These are phyloP conservation scores for Exserohilum rostratum DNA, from an alignment of 2,329 filamentous ascomycete species.

Conservation along the genomic window DNA sequence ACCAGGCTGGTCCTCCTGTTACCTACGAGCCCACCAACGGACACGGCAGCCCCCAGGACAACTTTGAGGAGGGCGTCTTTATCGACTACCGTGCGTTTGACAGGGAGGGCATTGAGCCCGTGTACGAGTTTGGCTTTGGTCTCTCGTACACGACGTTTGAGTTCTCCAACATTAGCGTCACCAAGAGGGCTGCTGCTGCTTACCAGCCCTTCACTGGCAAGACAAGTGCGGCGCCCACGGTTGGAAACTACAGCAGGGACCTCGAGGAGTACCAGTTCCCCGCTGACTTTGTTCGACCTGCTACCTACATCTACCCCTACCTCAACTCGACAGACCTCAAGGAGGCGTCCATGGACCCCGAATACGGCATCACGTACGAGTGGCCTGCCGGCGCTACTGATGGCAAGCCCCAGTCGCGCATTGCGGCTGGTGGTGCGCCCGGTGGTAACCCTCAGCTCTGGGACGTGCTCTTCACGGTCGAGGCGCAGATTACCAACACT, in stretches of 20 bases:
- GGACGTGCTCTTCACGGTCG: constrained; percentile 71
- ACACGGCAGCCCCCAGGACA: constrained; percentile 67
- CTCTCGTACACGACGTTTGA: constrained; percentile 80
- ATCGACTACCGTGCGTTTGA: constrained; percentile 85
- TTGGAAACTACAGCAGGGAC: constrained; percentile 69
- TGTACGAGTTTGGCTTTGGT: constrained; percentile 83
- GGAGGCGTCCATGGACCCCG: constrained; percentile 62
- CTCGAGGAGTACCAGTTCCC: constrained; percentile 73
- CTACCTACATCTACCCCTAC: constrained; percentile 72
- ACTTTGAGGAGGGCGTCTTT: constrained; percentile 79
- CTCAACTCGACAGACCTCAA: constrained; percentile 67
- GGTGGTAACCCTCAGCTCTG: constrained; percentile 69
- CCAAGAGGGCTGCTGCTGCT: constrained; percentile 55
- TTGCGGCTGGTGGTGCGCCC: constrained; percentile 68
- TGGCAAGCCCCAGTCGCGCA: constrained; percentile 62
- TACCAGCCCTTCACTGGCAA: constrained; percentile 68
- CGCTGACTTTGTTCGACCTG: constrained; percentile 58
- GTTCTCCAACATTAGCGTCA: constrained; percentile 70
- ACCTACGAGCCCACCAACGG: constrained; percentile 73
- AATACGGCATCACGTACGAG: constrained; percentile 65
- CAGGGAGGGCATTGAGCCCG: constrained; percentile 66
- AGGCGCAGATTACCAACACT: constrained; percentile 73
- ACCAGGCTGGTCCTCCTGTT: constrained; percentile 73
- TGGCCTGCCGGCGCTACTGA: constrained; percentile 66
- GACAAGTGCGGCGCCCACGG: constrained; percentile 67